These are phyloP conservation scores for Rhexocercosporidium sp. DNA, from an alignment of 2,329 filamentous ascomycete genomes.

Conservation along the genomic window DNA sequence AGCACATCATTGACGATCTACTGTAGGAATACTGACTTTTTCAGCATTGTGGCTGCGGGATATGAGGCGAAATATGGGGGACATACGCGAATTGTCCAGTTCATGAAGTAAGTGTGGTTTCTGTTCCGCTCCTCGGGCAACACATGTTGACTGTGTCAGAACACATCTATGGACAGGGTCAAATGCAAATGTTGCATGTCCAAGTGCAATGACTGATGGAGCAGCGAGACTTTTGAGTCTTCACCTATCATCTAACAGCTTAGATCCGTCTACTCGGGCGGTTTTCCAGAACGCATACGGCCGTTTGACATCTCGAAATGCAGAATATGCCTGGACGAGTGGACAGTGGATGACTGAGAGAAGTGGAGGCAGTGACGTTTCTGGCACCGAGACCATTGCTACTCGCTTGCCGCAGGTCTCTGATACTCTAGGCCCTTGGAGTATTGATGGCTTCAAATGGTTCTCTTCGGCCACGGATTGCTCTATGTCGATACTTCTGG, in stretches of 20 bases:
- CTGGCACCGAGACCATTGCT: conserved; percentile 68
- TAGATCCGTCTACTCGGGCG: conserved; percentile 41
- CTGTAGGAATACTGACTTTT: conserved; percentile 27
- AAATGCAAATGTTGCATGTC: conserved; percentile 29
- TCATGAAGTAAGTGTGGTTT: conserved; percentile 49
- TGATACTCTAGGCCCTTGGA: conserved; percentile 59
- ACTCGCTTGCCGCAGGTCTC: conserved; percentile 31
- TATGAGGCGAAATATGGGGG: conserved; percentile 59
- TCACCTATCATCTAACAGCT: conserved; percentile 46
- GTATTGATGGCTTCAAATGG: conserved; percentile 73
- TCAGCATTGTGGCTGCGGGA: conserved; percentile 60
- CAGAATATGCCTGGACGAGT: conserved; percentile 65
- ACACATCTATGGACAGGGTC: conserved; percentile 30
- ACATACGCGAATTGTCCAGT: conserved; percentile 63
- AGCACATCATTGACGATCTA: background rate
- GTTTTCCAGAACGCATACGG: conserved; percentile 59
- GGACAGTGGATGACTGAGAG: conserved; percentile 83
- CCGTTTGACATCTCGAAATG: conserved; percentile 59
- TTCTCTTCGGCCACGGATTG: conserved; percentile 71
- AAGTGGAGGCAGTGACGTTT: conserved; percentile 71
- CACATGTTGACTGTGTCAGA: conserved; percentile 19
- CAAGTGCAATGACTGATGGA: conserved; percentile 51
- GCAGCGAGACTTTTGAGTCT: conserved; percentile 57
- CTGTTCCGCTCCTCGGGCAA: no score
- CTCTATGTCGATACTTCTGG: conserved; percentile 67